A percentile compares a stretch with the other conserved stretches of the same genome.
These are phyloP conservation scores for Miscanthus lutarioriparius DNA, from an alignment of 176 grass and related monocot genomes.

Conservation along the genomic window DNA sequence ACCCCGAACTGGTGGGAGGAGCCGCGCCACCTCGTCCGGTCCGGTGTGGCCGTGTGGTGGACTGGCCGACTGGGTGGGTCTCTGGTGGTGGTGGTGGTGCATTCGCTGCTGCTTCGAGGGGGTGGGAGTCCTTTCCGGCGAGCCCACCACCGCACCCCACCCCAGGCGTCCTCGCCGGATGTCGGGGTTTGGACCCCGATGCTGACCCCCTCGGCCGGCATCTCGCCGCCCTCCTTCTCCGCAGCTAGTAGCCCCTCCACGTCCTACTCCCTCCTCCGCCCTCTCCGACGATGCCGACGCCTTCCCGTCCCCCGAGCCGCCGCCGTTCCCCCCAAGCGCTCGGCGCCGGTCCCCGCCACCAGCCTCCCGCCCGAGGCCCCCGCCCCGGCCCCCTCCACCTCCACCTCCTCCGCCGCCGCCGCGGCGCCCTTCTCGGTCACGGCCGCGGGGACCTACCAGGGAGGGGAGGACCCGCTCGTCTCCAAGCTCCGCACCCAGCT, in stretches of 20 bases:
- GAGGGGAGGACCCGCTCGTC: conserved; percentile 73
- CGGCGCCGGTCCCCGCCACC: neutral
- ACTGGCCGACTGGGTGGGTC: no score
- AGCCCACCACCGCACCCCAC: neutral
- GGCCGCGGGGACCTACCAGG: conserved; percentile 26
- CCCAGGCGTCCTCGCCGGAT: conserved; percentile 34
- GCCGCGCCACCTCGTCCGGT: neutral
- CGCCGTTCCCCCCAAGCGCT: conserved; percentile 1
- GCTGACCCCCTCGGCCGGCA: conserved; percentile 50
- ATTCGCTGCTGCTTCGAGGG: neutral
- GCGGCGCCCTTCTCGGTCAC: conserved; percentile 43
- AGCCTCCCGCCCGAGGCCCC: neutral
- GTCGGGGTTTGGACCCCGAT: conserved; percentile 49
- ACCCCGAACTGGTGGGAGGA: neutral
- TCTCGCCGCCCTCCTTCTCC: conserved; percentile 1
- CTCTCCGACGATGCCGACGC: conserved; percentile 1
- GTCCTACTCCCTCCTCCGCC: neutral
- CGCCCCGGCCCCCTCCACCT: neutral
- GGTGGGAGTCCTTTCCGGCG: neutral
- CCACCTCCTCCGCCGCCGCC: neutral
- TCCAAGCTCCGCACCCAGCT: conserved; percentile 91
- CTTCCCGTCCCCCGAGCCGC: conserved; percentile 11
- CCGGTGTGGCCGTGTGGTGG: no score
- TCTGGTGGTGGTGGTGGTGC: neutral
- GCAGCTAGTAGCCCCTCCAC: conserved; percentile 22